Conservation (phyloP, 2,329 filamentous ascomycete genomes). For the Hypoxylon rubiginosum region DNA sequence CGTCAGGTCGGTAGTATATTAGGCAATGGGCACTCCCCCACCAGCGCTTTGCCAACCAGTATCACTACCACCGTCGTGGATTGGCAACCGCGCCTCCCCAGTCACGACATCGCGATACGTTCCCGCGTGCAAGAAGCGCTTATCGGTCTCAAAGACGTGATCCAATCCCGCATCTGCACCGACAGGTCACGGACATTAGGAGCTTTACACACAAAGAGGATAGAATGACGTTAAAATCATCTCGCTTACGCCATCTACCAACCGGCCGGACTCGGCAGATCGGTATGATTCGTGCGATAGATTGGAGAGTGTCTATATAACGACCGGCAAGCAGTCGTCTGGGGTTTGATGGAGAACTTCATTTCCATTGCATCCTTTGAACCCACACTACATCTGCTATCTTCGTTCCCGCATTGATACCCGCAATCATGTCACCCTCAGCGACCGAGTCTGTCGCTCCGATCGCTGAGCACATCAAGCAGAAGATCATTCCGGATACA, state of each 20-base stretch:
- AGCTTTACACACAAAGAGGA: conserved; percentile 9
- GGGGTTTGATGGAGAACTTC: neutral
- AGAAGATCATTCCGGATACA: conserved; percentile 36
- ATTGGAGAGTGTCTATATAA: conserved; percentile 18
- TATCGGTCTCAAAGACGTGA: conserved; percentile 26
- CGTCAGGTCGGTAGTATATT: conserved; percentile 43
- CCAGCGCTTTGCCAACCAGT: no score
- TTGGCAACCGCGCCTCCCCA: conserved; percentile 25
- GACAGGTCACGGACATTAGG: neutral
- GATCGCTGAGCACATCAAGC: conserved; percentile 44
- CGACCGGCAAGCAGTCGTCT: neutral
- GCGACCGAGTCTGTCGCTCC: conserved; percentile 46
- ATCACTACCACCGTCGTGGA: conserved; percentile 24
- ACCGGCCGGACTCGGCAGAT: conserved; percentile 30
- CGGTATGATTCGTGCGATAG: neutral
- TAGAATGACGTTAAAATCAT: conserved; percentile 35
- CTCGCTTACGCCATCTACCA: conserved; percentile 28
- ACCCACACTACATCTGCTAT: neutral
- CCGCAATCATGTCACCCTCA: conserved; percentile 45
- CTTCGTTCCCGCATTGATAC: neutral
- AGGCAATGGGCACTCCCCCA: conserved; percentile 47
- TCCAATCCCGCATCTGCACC: conserved; percentile 14
- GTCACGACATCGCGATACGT: conserved; percentile 34
- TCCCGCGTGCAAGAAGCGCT: conserved; percentile 25
- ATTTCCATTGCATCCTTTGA: conserved; percentile 7